phyloP scores from a whole-genome alignment of 2,329 filamentous ascomycete species.

The Tolypocladium cylindrosporum region DNA sequence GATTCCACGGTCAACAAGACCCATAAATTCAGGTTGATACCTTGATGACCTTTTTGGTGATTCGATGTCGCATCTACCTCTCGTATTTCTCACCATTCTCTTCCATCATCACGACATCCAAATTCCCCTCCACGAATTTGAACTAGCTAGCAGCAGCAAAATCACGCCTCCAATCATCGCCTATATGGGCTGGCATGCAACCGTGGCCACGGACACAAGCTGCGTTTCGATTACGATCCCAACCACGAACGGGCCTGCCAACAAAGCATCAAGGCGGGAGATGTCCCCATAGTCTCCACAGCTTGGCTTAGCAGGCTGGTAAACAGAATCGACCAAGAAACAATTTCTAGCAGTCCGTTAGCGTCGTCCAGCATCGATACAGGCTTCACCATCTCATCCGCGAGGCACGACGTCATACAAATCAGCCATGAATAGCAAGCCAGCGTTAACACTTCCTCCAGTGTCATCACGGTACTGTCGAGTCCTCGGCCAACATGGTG shows the following conservation, averaged over 20 bases:
- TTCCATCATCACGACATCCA: no score
- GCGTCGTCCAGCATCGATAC: neutral
- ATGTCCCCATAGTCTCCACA: constrained; percentile 2
- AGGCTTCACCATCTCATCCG: neutral
- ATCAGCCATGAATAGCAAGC: neutral
- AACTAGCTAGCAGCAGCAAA: no score
- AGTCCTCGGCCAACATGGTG: neutral
- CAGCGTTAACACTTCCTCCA: neutral
- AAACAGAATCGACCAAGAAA: neutral
- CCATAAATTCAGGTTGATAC: neutral
- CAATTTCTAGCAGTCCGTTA: neutral
- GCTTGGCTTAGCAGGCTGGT: neutral
- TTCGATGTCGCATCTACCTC: neutral
- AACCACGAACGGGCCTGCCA: constrained; percentile 1
- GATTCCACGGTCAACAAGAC: neutral
- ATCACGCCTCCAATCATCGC: no score
- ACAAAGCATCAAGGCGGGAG: constrained; percentile 1
- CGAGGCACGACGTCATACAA: neutral
- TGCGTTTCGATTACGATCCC: neutral
- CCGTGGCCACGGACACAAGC: neutral
- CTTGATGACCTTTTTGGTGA: neutral
- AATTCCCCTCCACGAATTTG: neutral
- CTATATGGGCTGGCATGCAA: no score
- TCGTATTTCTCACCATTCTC: neutral
- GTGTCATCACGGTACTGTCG: neutral